Evolutionary conservation across 2,329 filamentous ascomycete species (phyloP).

Genomic region (Falciphora oryzae): DNA sequence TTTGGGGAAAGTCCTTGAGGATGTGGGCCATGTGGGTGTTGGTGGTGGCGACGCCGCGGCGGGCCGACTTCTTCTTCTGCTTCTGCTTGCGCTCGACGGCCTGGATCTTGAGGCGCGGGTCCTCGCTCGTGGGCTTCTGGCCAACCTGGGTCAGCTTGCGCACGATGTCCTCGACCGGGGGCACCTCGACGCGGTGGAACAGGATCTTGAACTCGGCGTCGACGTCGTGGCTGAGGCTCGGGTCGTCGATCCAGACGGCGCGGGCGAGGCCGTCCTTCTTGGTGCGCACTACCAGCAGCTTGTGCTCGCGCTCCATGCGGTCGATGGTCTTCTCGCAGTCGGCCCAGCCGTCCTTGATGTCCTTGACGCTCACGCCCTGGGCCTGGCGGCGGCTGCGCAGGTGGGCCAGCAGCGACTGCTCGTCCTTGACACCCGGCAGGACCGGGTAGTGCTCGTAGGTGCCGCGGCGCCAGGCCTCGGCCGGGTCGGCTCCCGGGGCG

Average conservation of each 20-base stretch:
- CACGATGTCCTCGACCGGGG: conserved; percentile 69
- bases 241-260: conserved; percentile 85
- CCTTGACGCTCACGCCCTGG: conserved; percentile 75
- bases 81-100: conserved; percentile 60
- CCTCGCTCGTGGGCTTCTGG: conserved; percentile 78
- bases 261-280: conserved; percentile 87
- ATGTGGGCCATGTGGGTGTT: conserved; percentile 83
- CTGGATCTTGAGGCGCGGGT: conserved; percentile 55
- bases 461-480: conserved; percentile 49
- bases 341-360: conserved; percentile 94
- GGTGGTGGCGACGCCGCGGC: conserved; percentile 72
- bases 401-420: conserved; percentile 70
- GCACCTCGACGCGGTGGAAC: conserved; percentile 78
- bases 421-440: conserved; percentile 71
- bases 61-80: conserved; percentile 61
- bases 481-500: conserved; percentile 47
- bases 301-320: conserved; percentile 69
- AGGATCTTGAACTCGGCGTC: conserved; percentile 78
- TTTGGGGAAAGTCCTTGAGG: conserved; percentile 60
- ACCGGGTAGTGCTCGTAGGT: conserved; percentile 80
- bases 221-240: conserved; percentile 66
- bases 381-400: conserved; percentile 78
- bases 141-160: conserved; percentile 70
- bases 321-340: conserved; percentile 75
- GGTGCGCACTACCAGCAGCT: conserved; percentile 78